These are phyloP conservation scores for Tolypocladium tropicale DNA, from an alignment of 2,329 filamentous ascomycete genomes.

Conservation along the genomic window DNA sequence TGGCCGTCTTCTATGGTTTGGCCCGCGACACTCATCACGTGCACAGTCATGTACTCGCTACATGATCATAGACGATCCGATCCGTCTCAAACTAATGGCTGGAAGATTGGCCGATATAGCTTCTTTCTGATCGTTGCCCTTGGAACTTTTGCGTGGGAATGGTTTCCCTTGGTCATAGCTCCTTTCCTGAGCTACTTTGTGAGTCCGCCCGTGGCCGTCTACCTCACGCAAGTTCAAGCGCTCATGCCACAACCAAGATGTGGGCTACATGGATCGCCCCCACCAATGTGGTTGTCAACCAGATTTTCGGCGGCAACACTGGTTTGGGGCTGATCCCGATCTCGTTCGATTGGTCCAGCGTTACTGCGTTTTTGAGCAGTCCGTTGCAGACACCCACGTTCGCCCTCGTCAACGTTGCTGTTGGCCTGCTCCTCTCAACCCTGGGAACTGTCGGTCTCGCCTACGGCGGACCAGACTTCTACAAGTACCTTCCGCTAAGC, in stretches of 20 bases:
- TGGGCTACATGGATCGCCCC: constrained; percentile 54
- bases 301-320: constrained; percentile 52
- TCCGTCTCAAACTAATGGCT: constrained; percentile 41
- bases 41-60: constrained; percentile 51
- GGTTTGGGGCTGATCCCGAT: constrained; percentile 53
- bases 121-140: constrained; percentile 44
- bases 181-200: constrained; percentile 46
- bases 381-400: constrained; percentile 50
- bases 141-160: constrained; percentile 45
- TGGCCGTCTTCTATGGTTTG: constrained; percentile 55
- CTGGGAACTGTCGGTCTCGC: constrained; percentile 42
- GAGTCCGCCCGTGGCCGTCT: constrained; percentile 43
- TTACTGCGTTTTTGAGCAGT: constrained; percentile 43
- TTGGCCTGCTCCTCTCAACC: constrained; percentile 40
- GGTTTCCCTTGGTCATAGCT: constrained; percentile 47
- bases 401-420: constrained; percentile 47
- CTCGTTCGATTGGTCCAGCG: constrained; percentile 56
- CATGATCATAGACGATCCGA: constrained; percentile 48
- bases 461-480: constrained; percentile 37
- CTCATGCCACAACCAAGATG: constrained; percentile 15
- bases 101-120: constrained; percentile 46
- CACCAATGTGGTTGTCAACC: constrained; percentile 50
- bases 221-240: background rate
- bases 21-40: constrained; percentile 50
- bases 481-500: constrained; percentile 45